phyloP scores from a whole-genome alignment of 257 asterid species.

The Plantago elongata region DNA sequence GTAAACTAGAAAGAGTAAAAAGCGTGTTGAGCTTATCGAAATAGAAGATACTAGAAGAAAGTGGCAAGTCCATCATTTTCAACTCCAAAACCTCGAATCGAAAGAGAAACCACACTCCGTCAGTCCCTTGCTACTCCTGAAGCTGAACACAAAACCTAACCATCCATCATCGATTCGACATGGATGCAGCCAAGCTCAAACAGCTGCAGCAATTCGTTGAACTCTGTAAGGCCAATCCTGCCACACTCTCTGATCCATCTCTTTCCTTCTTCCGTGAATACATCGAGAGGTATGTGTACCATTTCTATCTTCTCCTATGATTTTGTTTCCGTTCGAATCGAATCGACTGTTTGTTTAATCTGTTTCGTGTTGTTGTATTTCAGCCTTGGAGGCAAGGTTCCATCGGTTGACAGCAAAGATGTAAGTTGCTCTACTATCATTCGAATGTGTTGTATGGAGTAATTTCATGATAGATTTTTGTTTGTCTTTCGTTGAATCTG shows the following conservation, averaged over 20 bases:
- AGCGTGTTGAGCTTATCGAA: too few species aligned
- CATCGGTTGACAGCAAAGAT: conserved; percentile 42
- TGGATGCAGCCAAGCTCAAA: conserved; percentile 60
- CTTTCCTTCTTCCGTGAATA: conserved; percentile 73
- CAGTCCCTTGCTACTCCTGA: too few species aligned
- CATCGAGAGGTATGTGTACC: conserved; percentile 52
- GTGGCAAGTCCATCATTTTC: too few species aligned
- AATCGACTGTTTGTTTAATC: not conserved
- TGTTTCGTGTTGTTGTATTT: not conserved
- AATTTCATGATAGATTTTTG: too few species aligned
- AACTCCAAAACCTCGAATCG: too few species aligned
- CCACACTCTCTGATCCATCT: conserved; percentile 66
- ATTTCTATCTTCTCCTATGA: not conserved
- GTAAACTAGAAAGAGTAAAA: too few species aligned
- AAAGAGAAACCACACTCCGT: too few species aligned
- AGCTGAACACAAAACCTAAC: too few species aligned
- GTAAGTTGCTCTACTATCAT: conserved; percentile 28
- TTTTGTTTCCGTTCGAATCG: too few species aligned
- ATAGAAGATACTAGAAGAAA: too few species aligned
- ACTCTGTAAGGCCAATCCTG: conserved; percentile 61
- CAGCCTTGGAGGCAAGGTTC: conserved; percentile 92
- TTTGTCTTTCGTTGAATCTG: too few species aligned
- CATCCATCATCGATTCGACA: not conserved
- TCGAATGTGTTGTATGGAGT: not conserved
- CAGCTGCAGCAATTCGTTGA: conserved; percentile 60